Evolutionary conservation across 179 eudicot genomes (phyloP), one percentile per base, ranked within the genome.

Genomic region (Spinacia oleracea): DNA sequence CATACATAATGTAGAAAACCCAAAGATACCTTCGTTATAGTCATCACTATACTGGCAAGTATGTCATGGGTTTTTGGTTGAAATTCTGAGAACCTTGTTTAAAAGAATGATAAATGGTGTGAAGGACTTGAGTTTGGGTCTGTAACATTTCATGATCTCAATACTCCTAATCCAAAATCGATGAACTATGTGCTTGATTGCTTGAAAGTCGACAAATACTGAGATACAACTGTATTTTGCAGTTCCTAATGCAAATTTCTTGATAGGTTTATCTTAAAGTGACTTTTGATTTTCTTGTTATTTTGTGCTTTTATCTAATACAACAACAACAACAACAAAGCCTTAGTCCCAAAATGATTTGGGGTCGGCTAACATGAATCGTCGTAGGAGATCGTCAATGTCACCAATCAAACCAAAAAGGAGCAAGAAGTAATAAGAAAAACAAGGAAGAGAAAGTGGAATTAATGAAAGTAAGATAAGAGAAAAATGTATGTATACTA

Each of bases 1-100:
- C 21, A 14, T 65, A 63, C 69, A 31, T 32, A n/a, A n/a, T 15
- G 23, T 70, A n/a, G 70, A 67, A 67, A 67, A 31, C 12, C 71
- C 48, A 9, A 40, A 66, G 46, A 5, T 63, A 66, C 21, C 3
- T 65, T 29, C 69, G n/a, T n/a, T n/a, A 31, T 32, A 18, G 0
- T 16, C 5, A 38, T 5, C 42, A 15, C 40, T 64, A 18, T 62
- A 32, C 32, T 6, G 38, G 40, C 23, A 1, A 16, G 42, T 18
- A 31, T 11, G 10, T 64, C 42, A 16, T 32, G 21, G 42, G 32
- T 64, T 32, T 15, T n/a, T 64, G 10, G 68, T 63, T 63, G 68
- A 63, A 15, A 29, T 15, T 23, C 8, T 59, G n/a, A 7, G 59
- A 9, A 23, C 10, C 65, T 59, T 9, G 31, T 25, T 27, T 10